Percentiles rank a stretch among this genome's conserved stretches.
Conservation (phyloP, 2,329 filamentous ascomycete species). For the Ascochyta lentis region DNA sequence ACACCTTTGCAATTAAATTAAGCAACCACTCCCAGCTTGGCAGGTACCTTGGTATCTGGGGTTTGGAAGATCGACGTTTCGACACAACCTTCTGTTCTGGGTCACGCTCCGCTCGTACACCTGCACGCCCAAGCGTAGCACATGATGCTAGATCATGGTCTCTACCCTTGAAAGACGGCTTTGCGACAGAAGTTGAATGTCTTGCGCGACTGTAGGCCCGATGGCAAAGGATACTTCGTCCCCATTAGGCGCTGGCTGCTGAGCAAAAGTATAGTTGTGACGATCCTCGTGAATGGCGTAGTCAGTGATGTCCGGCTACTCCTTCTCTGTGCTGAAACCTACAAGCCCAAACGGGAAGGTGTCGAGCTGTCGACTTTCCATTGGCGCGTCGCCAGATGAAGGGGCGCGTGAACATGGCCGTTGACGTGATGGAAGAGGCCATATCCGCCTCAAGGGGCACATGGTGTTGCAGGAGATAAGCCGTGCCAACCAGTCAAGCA, state of each 20-base stretch:
- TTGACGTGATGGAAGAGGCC: constrained; percentile 10
- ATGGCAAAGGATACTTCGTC: constrained; percentile 1
- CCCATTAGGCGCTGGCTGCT: constrained; percentile 7
- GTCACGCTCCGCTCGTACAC: constrained; percentile 24
- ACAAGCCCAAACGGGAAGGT: constrained; percentile 12
- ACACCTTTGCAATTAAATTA: constrained; percentile 35
- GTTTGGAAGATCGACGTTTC: constrained; percentile 23
- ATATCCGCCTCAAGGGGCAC: constrained; percentile 1
- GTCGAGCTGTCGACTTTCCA: constrained; percentile 7
- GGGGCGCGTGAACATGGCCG: constrained; percentile 10
- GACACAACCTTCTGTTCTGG: constrained; percentile 38
- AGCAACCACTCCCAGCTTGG: constrained; percentile 40
- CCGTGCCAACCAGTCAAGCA: constrained; percentile 32
- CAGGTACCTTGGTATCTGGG: constrained; percentile 34
- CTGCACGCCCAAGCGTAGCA: constrained; percentile 4
- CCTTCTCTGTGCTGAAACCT: constrained; percentile 7
- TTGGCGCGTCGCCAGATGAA: constrained; percentile 12
- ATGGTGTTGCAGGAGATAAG: constrained; percentile 24
- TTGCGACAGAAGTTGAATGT: constrained; percentile 14
- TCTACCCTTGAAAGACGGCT: constrained; percentile 5
- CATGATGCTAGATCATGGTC: constrained; percentile 14
- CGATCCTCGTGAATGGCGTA: constrained; percentile 14
- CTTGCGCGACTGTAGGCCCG: constrained; percentile 19
- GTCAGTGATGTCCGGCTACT: constrained; percentile 4
- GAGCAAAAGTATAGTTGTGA: constrained; percentile 5